These are phyloP conservation scores for Rhodotorula graminis DNA, from an alignment of 768 basidiomycete genomes.

Conservation along the genomic window DNA sequence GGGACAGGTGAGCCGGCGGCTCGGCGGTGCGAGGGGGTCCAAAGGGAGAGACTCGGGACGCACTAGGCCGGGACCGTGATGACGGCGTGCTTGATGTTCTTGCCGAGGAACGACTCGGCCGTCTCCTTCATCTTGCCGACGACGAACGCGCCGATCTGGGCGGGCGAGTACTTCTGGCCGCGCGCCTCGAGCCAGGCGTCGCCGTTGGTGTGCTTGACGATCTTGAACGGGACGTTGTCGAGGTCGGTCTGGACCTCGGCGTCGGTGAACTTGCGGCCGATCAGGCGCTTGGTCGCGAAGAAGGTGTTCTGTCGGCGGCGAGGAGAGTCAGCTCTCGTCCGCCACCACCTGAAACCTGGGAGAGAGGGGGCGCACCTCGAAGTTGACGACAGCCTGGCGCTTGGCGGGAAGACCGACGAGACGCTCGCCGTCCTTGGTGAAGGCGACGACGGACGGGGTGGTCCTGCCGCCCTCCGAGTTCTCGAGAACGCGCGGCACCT, in stretches of 20 bases:
- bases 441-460: constrained; percentile 96
- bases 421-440: constrained; percentile 97
- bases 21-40: no score
- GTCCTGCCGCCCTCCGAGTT: constrained; percentile 97
- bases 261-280: constrained; percentile 89
- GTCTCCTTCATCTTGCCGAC: constrained; percentile 95
- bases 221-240: constrained; percentile 56
- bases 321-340: not conserved
- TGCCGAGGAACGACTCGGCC: constrained; percentile 85
- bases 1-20: constrained; percentile 69
- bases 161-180: constrained; percentile 66
- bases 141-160: constrained; percentile 51
- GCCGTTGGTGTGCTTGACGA: constrained; percentile 57
- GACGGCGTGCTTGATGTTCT: constrained; percentile 78
- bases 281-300: constrained; percentile 64
- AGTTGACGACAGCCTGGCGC: constrained; percentile 94
- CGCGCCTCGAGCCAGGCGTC: constrained; percentile 69
- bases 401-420: constrained; percentile 87
- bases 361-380: constrained; percentile 54
- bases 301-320: constrained; percentile 61
- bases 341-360: not conserved
- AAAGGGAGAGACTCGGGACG: not conserved
- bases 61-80: constrained; percentile 7
- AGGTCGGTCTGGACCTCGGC: constrained; percentile 88
- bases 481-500: constrained; percentile 78